Evolutionary conservation across 345 rosid genomes (phyloP), one percentile per base, ranked within the genome.

Genomic region (Eutrema yunnanense): DNA sequence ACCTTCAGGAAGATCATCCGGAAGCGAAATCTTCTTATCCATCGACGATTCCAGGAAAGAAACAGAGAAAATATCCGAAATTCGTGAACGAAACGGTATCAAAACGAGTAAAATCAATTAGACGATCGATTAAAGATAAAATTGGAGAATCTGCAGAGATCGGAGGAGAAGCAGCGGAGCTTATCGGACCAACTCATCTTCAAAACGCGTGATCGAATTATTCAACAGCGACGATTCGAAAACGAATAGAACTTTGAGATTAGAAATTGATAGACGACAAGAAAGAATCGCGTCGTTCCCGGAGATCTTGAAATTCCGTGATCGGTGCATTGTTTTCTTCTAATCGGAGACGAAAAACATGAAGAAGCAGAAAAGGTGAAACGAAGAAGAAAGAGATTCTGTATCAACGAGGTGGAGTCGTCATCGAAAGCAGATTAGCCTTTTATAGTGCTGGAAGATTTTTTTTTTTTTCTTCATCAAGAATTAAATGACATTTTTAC

Each of bases 111-210:
- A 84, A 81, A 55, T 75, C 72, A 82, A 74, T 76, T 83, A 58
- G 65, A 83, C 3, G 87, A 86, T 56, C 9, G 86, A 32, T 81
- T 11, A 14, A 51, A 82, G 78, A 67, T 74, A 67, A 85, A 89
- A 61, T 85, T 85, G 64, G 81, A 82, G 67, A 88, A 86, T 87
- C 86, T 85, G 86, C 83, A 84, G 63, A 62, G 84, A 82, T 75
- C 75, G 70, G 81, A 82, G 75, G 86, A 81, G 67, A 84, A 86
- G 55, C 73, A 76, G 57, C 74, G 85, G 34, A 79, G 84, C 80
- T 86, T 74, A 80, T 75, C 70, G 44, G 73, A 81, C 62, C 79
- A 82, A 82, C 79, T 84, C 84, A 85, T 88, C 75, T 38, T 32
- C 1, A 32, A 62, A 69, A 61, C 64, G 68, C 11, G 44, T 38